Evolutionary conservation across 768 basidiomycete genomes (phyloP).

Genomic region (Suillus occidentalis): DNA sequence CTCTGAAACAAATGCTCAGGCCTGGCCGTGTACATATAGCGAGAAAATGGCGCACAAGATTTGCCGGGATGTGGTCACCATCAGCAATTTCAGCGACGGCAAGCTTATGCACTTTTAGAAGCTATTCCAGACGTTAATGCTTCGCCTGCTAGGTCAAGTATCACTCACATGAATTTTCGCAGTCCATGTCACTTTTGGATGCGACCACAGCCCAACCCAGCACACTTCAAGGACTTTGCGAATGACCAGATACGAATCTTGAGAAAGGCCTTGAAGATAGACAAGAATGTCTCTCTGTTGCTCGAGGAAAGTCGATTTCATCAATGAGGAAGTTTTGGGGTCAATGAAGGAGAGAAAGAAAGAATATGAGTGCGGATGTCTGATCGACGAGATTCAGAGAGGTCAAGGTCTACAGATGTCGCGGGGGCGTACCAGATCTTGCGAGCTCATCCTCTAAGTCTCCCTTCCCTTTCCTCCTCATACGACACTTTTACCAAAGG

Average conservation of each 20-base stretch:
- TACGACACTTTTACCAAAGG: conserved; percentile 65
- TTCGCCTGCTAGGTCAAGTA: background rate
- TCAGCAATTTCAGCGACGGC: conserved; percentile 45
- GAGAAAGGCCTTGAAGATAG: conserved; percentile 68
- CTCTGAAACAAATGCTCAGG: conserved; percentile 82
- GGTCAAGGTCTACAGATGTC: too few relatives aligned
- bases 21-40: conserved; percentile 83
- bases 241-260: conserved; percentile 64
- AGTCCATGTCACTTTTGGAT: conserved; percentile 68
- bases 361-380: conserved; percentile 78
- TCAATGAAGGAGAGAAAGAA: conserved; percentile 73
- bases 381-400: too few relatives aligned
- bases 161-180: conserved; percentile 65
- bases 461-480: conserved; percentile 62
- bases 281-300: conserved; percentile 67
- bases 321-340: conserved; percentile 40
- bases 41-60: conserved; percentile 89
- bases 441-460: conserved; percentile 38
- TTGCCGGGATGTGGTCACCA: conserved; percentile 62
- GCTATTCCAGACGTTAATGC: conserved; percentile 34
- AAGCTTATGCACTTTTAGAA: conserved; percentile 76
- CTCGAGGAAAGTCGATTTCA: conserved; percentile 69
- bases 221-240: conserved; percentile 67
- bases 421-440: conserved; percentile 52
- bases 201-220: conserved; percentile 78